These are phyloP conservation scores for Nicotiana tabacum DNA, from an alignment of 257 asterid species.

Conservation along the genomic window DNA sequence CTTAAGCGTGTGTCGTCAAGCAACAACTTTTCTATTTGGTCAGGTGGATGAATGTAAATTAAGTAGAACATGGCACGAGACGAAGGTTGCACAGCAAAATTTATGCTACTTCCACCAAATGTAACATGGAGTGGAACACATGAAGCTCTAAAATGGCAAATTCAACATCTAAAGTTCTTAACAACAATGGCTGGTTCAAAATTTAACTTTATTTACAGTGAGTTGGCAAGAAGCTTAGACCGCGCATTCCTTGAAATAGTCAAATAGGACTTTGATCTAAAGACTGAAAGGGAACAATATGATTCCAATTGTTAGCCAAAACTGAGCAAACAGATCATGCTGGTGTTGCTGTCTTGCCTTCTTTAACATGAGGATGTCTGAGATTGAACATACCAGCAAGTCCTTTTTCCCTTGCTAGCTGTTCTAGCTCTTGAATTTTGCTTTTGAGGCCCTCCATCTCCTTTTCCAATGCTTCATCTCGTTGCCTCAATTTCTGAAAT, in stretches of 20 bases:
- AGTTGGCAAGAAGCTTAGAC: not conserved
- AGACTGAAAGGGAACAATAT: conserved; percentile 10
- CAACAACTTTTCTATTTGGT: not conserved
- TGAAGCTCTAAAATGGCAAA: not conserved
- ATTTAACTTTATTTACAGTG: not conserved
- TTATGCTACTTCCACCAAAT: not conserved
- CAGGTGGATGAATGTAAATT: not conserved
- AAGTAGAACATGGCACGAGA: not conserved
- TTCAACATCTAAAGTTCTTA: not conserved
- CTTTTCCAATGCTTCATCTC: conserved; percentile 32
- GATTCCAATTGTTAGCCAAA: not conserved
- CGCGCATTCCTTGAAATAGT: not conserved
- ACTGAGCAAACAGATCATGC: conserved; percentile 8
- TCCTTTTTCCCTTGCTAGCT: conserved; percentile 37
- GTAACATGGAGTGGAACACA: not conserved
- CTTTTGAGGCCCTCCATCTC: conserved; percentile 31
- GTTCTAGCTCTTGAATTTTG: conserved; percentile 37
- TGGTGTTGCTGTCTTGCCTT: conserved; percentile 22
- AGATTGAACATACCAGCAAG: conserved; percentile 36
- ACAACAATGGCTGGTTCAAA: not conserved
- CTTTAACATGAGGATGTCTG: conserved; percentile 22
- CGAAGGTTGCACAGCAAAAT: not conserved
- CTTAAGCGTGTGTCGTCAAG: not conserved
- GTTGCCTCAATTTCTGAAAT: conserved; percentile 32
- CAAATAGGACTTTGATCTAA: not conserved